Evolutionary conservation across 768 basidiomycete species (phyloP), one percentile per base, ranked within the genome.

Genomic region (Gloeostereum incarnatum): DNA sequence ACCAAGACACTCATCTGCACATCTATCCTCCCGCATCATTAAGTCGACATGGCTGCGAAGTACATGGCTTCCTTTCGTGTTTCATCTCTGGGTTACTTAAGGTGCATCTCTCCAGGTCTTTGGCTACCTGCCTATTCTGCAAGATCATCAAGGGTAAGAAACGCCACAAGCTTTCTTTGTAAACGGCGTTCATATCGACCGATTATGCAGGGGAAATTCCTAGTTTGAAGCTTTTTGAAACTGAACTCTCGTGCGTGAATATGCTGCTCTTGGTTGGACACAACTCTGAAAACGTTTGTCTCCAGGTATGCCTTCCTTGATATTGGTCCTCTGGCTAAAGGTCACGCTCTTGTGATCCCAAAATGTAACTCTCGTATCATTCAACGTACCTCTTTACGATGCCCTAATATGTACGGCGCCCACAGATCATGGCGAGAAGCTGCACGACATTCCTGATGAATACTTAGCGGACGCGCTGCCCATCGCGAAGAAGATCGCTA

Each of bases 281-380:
- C 13, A 24, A 11, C 5, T 26, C 1, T 7, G 11, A 19, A 22
- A 31, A 10, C 1, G n/a, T 16, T 35, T 11, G 8, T 23, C 14
- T 14, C 20, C 51, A 89, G 86, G 10, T 83, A 65, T 53, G 78
- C 94, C 0, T 97, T 99, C 66, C 75, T 99, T 47, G 96, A 97
- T 49, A 87, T 99, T 45, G 80, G 80, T 1, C 93, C 94, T 6
- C 62, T 97, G 17, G 70, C 90, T n/a, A 79, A 73, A 51, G 94
- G 94, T 3, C 91, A 99, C 60, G 76, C 88, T 9, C 72, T 98
- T 24, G 66, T 98, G 38, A 88, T 99, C 45, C 94, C 94, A 3
- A 99, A 97, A 68, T 81, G 93, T 94, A 41, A 57, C 58, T 43
- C 11, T 31, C 23, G 16, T 35, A n/a, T n/a, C n/a, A n/a, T n/a